These are phyloP conservation scores for Globisporangium spinosum DNA, from an alignment of 352 stramenopile genomes.

Conservation along the genomic window DNA sequence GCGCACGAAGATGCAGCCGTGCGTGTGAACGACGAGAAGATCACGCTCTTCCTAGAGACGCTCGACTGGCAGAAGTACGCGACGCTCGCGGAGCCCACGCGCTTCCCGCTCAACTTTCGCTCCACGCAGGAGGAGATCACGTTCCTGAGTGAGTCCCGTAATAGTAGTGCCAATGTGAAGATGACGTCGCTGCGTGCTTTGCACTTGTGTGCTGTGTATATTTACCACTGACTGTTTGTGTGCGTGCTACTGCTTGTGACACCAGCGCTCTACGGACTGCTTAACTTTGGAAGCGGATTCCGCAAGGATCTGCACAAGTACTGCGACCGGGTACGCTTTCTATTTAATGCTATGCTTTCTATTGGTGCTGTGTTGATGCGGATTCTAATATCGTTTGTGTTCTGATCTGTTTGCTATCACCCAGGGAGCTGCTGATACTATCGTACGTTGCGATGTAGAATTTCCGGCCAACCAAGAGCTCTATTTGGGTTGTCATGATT, in stretches of 20 bases:
- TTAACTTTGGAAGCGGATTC: constrained; percentile 82
- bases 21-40: constrained; percentile 43
- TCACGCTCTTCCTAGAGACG: constrained; percentile 42
- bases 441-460: constrained; percentile 31
- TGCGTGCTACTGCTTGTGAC: not conserved
- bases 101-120: constrained; percentile 75
- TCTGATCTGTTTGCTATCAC: not conserved
- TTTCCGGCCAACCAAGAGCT: not conserved
- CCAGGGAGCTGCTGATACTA: constrained; percentile 70
- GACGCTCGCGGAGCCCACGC: constrained; percentile 39
- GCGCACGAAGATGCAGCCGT: constrained; percentile 41
- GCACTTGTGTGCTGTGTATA: not conserved
- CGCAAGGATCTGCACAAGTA: constrained; percentile 78
- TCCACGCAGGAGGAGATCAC: constrained; percentile 72
- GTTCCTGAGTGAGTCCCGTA: constrained; percentile 52
- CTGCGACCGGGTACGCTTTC: constrained; percentile 34
- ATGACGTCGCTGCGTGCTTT: not conserved
- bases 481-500: not conserved
- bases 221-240: not conserved
- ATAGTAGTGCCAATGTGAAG: no score
- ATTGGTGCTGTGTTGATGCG: not conserved
- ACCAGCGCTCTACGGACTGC: constrained; percentile 55
- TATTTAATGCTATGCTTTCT: not conserved
- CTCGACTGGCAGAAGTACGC: constrained; percentile 53
- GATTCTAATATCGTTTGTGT: no score